phyloP scores from a whole-genome alignment of 192 early-diverging fungal genomes.

The Podila minutissima region DNA sequence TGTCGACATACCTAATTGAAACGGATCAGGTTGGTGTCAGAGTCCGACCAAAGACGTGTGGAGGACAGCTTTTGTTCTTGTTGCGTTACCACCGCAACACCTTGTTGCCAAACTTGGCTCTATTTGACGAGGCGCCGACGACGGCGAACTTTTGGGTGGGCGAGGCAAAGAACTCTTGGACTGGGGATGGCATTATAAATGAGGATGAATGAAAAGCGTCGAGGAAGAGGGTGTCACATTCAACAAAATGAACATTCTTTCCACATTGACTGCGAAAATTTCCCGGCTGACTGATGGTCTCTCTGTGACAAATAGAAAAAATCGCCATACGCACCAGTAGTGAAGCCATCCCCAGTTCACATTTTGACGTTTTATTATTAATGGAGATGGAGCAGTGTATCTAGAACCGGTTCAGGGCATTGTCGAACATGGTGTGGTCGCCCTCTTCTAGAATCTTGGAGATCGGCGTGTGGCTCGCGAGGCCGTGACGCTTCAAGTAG shows the following conservation, averaged over 20 bases:
- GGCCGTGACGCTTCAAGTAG: conserved; percentile 63
- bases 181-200: conserved; percentile 20
- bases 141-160: conserved; percentile 67
- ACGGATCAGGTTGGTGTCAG: background rate
- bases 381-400: background rate
- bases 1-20: conserved; percentile 27
- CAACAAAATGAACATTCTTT: background rate
- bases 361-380: background rate
- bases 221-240: background rate
- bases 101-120: conserved; percentile 85
- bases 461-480: conserved; percentile 65
- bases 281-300: background rate
- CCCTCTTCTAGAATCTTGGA: conserved; percentile 74
- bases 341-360: too few species aligned
- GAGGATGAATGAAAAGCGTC: background rate
- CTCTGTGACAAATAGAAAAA: background rate
- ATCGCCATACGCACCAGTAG: background rate
- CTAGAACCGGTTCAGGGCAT: conserved; percentile 39
- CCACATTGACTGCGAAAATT: background rate
- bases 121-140: conserved; percentile 82
- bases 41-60: background rate
- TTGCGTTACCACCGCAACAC: conserved; percentile 79
- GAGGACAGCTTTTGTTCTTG: background rate
- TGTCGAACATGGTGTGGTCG: conserved; percentile 68
- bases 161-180: conserved; percentile 60